Evolutionary conservation across 805 yeast species (phyloP).

Genomic region (Metschnikowia lachancei): DNA sequence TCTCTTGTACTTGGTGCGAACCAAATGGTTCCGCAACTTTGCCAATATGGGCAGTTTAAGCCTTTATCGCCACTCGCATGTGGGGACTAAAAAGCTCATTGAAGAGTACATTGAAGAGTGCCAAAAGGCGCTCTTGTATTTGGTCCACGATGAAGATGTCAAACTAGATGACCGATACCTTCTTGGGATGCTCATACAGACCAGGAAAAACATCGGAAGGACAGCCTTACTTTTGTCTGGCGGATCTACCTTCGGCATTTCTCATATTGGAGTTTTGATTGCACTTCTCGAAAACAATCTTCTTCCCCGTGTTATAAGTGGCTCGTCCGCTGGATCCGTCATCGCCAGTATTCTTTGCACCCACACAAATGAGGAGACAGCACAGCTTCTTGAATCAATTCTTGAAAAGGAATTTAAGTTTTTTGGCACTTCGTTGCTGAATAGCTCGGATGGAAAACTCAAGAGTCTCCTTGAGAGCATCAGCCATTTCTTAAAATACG

Average conservation of each 20-base stretch:
- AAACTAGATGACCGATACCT: constrained; percentile 65
- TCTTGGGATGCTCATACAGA: constrained; percentile 77
- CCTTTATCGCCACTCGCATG: constrained; percentile 71
- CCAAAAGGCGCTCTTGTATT: constrained; percentile 41
- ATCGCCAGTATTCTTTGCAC: constrained; percentile 86
- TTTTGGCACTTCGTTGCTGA: constrained; percentile 32
- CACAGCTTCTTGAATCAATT: constrained; percentile 56
- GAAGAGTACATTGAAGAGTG: constrained; percentile 85
- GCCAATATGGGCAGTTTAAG: constrained; percentile 85
- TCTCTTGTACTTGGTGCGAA: constrained; percentile 71
- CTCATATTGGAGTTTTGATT: constrained; percentile 88
- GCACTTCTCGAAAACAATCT: constrained; percentile 71
- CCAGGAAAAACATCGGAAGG: constrained; percentile 87
- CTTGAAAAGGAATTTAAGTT: constrained; percentile 55
- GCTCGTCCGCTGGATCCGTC: constrained; percentile 95
- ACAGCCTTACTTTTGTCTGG: constrained; percentile 95
- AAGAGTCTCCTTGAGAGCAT: constrained; percentile 42
- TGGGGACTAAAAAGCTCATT: constrained; percentile 81
- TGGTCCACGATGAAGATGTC: constrained; percentile 38
- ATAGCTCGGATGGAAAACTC: constrained; percentile 47
- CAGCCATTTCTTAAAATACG: constrained; percentile 67
- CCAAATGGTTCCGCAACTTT: constrained; percentile 79
- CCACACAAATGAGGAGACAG: constrained; percentile 69
- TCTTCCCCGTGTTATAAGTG: constrained; percentile 84
- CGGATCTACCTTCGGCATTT: constrained; percentile 90